Conservation (phyloP, 2,329 filamentous ascomycete species). For the Aspergillus sergii region DNA sequence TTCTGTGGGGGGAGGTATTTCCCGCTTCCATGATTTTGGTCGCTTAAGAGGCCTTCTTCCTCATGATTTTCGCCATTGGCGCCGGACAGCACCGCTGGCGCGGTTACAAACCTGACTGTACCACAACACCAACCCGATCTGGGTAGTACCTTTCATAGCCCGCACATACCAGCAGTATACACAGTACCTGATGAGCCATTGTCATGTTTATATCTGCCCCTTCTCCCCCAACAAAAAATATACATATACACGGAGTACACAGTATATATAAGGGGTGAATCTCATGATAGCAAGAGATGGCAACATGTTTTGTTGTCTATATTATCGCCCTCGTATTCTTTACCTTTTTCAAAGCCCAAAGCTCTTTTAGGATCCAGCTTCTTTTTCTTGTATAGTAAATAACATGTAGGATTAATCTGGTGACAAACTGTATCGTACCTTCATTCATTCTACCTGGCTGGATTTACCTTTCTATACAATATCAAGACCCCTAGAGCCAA, state of each 20-base stretch:
- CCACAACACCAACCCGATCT: no score
- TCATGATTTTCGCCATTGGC: constrained; percentile 32
- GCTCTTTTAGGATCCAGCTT: background rate
- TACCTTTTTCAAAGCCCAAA: background rate
- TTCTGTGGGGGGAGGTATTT: constrained; percentile 1
- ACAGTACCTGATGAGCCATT: background rate
- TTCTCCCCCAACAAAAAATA: background rate
- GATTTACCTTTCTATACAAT: background rate
- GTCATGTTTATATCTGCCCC: no score
- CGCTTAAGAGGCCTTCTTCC: constrained; percentile 12
- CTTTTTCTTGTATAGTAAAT: background rate
- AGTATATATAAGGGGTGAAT: no score
- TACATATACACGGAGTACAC: no score
- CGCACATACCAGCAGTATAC: background rate
- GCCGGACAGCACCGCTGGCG: constrained; percentile 19
- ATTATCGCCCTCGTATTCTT: background rate
- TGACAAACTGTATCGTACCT: background rate
- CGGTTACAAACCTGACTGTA: constrained; percentile 18
- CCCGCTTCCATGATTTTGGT: constrained; percentile 6
- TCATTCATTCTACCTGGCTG: background rate
- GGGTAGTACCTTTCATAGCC: no score
- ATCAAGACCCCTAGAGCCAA: background rate
- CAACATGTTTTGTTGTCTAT: background rate
- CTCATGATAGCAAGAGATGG: background rate
- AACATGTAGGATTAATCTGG: background rate